Base-by-base conservation (phyloP, 805 yeast genomes). In the Candida caryicola region DNA sequence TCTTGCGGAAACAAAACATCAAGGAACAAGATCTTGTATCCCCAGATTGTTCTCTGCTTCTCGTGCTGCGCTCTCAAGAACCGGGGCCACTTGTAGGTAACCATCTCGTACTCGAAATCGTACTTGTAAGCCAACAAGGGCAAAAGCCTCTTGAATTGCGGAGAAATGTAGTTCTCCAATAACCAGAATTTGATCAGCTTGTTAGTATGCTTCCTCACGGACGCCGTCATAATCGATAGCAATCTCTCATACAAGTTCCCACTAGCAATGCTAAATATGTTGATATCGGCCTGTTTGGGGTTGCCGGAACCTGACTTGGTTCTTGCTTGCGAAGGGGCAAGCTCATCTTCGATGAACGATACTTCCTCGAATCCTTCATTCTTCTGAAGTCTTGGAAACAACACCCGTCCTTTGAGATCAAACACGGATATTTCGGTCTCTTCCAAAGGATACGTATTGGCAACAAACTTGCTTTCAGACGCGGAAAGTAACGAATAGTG, bases 31-130 rank as follows among this genome's bases (percentile, higher is more conserved):
- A 90, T 81, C 58, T 91, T 91, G 55, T 84, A 86, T 3, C 93
- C 95, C 89, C 95, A 86, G 36, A 88, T 78, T 2, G 81, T 79
- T 44, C 96, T 71, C 52, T 82, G 89, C 51, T 78, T 78, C 47
- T 84, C 91, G 26, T 82, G 60, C 61, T 91, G 98, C 2, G 73
- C 73, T 34, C 90, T 73, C 15, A 91, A 66, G 95, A 97, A 91
- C 7, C 69, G 59, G 10, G 99, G 99, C 99, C 99, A 91, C 45
- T 84, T 82, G 59, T 85, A 91, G 1, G 84, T 77, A n/a, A 93
- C 69, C 31, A 88, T 60, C 51, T 88, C 91, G 52, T 81, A 85
- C 34, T 82, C 74, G 52, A 86, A 84, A 1, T 79, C 77, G 52
- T 75, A 77, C 37, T 73, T 54, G 13, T 64, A 57, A 0, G 95